Evolutionary conservation across 2,329 filamentous ascomycete species (phyloP), one percentile per base, ranked within the genome.

Genomic region (Daldinia sp.): DNA sequence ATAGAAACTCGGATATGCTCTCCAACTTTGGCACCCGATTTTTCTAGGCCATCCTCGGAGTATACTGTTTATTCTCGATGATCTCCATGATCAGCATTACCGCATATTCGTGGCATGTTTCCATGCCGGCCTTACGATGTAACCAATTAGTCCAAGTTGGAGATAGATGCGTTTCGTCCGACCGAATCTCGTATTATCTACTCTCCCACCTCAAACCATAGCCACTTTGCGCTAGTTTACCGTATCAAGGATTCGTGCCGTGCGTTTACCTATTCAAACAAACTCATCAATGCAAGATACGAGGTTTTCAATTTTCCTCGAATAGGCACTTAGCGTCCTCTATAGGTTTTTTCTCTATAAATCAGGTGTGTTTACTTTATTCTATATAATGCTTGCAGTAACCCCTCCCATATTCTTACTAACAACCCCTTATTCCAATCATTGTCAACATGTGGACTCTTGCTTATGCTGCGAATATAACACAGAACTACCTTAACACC

Each of bases 121-220:
- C 58, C 63, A 60, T 67, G 18, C 33, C 60, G 61, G 60, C 63
- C 63, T 63, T 67, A 65, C 48, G 28, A 67, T 63, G 56, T 20
- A 42, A 61, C 67, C 60, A 67, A 71, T 67, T 63, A 65, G 50
- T 7, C 65, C 46, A 26, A 58, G 50, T 46, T 35, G 53, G 54
- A 60, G 59, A 55, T 18, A 59, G 41, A 48, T 42, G 18, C 56
- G 30, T 37, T 63, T 54, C 57, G 28, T 61, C 56, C 18, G 63
- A 39, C 63, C 23, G 56, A 48, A 51, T 48, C 69, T 71, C 69
- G 69, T 71, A 69, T 69, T 65, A 46, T 26, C 20, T 12, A 35
- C 26, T 64, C 59, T 64, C 30, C 59, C 41, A 55, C 42, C 18
- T 33, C 13, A n/a, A 42, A 6, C 46, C 37, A 44, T 37, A 28